Conservation (phyloP, 305 asterid species). For the Fraxinus albicans region DNA sequence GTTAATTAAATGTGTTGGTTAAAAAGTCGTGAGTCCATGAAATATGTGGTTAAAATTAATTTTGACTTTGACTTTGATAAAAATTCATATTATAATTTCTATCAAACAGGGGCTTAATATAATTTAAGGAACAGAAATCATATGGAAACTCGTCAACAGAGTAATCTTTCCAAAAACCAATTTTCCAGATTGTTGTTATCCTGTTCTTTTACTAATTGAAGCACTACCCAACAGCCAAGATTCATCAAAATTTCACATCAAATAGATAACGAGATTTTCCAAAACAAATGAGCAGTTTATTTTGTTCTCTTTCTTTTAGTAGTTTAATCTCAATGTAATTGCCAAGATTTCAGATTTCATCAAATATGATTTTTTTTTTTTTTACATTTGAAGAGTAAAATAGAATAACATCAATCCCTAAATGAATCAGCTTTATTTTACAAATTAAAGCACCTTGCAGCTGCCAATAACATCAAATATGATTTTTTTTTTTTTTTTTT, state of each 20-base stretch:
- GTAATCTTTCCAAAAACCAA: slow-evolving; percentile 4
- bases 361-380: too few relatives aligned
- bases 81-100: too few relatives aligned
- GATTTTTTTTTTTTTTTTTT: too few relatives aligned
- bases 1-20: too few relatives aligned
- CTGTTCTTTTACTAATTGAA: not conserved
- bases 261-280: not conserved
- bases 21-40: too few relatives aligned
- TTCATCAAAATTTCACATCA: not conserved
- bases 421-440: too few relatives aligned
- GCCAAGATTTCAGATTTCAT: not conserved
- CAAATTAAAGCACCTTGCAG: too few relatives aligned
- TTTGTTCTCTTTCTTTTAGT: not conserved
- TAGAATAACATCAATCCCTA: too few relatives aligned
- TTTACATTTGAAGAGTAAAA: too few relatives aligned
- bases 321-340: not conserved
- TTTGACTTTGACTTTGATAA: too few relatives aligned
- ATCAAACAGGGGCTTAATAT: not conserved
- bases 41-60: too few relatives aligned
- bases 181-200: not conserved
- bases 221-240: slow-evolving; percentile 9
- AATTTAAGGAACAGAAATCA: not conserved
- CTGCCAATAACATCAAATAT: not conserved
- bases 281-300: not conserved
- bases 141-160: not conserved